Percentiles rank a stretch among this genome's conserved stretches.
phyloP scores from a whole-genome alignment of 805 yeast species.

The Starmerella floricola region DNA sequence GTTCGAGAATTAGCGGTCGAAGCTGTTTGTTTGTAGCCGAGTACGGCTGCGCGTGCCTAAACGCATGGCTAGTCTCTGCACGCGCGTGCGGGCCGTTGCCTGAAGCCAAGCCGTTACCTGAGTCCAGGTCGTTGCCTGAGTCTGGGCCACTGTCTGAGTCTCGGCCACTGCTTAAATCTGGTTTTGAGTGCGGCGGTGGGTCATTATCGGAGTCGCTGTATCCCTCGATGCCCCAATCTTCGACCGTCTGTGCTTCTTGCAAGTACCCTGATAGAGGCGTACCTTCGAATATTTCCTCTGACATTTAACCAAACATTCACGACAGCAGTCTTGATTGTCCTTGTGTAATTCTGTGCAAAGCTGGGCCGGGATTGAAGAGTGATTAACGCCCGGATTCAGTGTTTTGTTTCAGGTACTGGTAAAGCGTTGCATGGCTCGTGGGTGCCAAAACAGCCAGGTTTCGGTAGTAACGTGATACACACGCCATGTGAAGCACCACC shows the following conservation, averaged over 20 bases:
- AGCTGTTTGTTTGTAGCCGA: neutral
- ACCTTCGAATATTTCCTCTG: conserved; percentile 24
- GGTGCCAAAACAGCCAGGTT: too few species aligned
- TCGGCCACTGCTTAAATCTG: too few species aligned
- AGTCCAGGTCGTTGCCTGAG: too few species aligned
- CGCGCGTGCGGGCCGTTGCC: too few species aligned
- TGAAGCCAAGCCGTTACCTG: too few species aligned
- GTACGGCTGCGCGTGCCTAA: neutral
- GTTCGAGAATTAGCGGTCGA: conserved; percentile 12
- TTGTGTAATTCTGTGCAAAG: too few species aligned
- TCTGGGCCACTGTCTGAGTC: too few species aligned
- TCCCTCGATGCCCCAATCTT: conserved; percentile 29
- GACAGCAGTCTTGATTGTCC: too few species aligned
- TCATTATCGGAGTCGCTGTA: neutral
- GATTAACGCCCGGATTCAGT: too few species aligned
- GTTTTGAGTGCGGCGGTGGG: neutral
- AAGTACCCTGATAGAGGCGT: conserved; percentile 27
- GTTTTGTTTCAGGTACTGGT: too few species aligned
- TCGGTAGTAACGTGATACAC: neutral
- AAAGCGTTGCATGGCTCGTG: too few species aligned
- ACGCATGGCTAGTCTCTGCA: neutral
- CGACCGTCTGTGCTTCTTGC: conserved; percentile 14
- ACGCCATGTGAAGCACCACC: neutral
- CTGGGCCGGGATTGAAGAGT: too few species aligned
- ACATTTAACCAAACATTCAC: conserved; percentile 2